Base-by-base conservation (phyloP, 352 stramenopile genomes). In the Pilasporangium apinafurcum region DNA sequence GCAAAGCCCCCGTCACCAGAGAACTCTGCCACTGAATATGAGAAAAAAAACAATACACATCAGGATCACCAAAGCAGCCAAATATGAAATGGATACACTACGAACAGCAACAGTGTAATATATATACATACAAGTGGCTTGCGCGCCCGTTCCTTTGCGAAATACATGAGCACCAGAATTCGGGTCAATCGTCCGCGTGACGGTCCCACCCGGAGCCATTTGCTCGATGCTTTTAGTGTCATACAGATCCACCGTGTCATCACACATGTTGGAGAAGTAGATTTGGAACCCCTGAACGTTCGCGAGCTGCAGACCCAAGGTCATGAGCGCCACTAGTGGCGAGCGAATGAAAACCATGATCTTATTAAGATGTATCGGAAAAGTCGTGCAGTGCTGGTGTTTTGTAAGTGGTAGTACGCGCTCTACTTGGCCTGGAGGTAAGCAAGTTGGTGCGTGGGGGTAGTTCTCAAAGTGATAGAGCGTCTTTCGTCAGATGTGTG, bases 21-120 rank as follows among this genome's bases (percentile, higher is more conserved):
- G 39, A 89, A 89, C 51, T 88, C 76, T 25, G 73, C 72, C 32
- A 86, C 64, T 76, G 37, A 29, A 50, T n/a, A n/a, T n/a, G n/a
- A n/a, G n/a, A 0, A 25, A 14, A 10, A 44, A 9, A 9, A 20
- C 10, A 18, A 44, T 4, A 39, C 6, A 56, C 2, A 33, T 17
- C 8, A 33, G 18, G n/a, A 40, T 1, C 13, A 14, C 1, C 20
- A 4, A 42, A 2, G 46, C 43, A 33, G 27, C 42, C 9, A 53
- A 14, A 32, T n/a, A n/a, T 28, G 4, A 31, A 22, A 51, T 12
- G 14, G 17, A 41, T 16, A 22, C 18, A 35, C n/a, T 45, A 26
- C 32, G 5, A 21, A 3, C 21, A 8, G 29, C 21, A 5, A 37
- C 13, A 7, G 3, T 18, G n/a, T 35, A 33, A 31, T 22, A 28